phyloP scores from a whole-genome alignment of 2,329 filamentous ascomycete species.

The Fusarium dlaminii region DNA sequence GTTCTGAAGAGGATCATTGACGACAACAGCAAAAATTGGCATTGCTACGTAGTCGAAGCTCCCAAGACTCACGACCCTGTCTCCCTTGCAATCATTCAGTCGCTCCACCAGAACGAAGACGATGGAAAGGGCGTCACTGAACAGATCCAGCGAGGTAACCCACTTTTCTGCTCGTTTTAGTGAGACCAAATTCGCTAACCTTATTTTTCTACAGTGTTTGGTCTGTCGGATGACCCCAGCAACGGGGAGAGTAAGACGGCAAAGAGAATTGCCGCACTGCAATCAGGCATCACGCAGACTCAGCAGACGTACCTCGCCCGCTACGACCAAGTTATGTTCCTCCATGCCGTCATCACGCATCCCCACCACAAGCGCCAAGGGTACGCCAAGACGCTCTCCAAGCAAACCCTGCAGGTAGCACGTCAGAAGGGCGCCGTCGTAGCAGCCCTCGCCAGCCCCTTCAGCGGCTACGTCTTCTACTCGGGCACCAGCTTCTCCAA shows the following conservation, averaged over 20 bases:
- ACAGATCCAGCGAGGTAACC: constrained; percentile 20
- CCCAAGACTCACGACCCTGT: constrained; percentile 31
- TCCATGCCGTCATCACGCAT: constrained; percentile 38
- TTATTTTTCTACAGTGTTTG: constrained; percentile 7
- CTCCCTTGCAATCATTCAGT: constrained; percentile 19
- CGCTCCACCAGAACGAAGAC: constrained; percentile 14
- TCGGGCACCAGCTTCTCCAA: constrained; percentile 33
- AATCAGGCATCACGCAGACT: constrained; percentile 25
- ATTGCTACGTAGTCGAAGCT: constrained; percentile 22
- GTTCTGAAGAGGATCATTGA: constrained; percentile 18
- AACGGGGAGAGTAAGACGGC: constrained; percentile 18
- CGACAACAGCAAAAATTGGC: constrained; percentile 21
- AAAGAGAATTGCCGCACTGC: constrained; percentile 24
- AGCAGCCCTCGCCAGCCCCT: constrained; percentile 22
- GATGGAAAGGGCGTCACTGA: constrained; percentile 19
- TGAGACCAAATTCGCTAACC: neutral
- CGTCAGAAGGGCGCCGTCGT: constrained; percentile 28
- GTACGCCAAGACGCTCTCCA: constrained; percentile 32
- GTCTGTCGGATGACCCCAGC: neutral
- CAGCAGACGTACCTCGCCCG: constrained; percentile 32
- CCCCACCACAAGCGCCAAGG: constrained; percentile 33
- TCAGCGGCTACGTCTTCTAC: constrained; percentile 36
- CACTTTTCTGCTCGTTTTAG: neutral
- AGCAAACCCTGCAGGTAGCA: constrained; percentile 26
- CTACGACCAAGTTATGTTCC: constrained; percentile 26